These are phyloP conservation scores for Populus tremula DNA, from an alignment of 345 rosid genomes.

Conservation along the genomic window DNA sequence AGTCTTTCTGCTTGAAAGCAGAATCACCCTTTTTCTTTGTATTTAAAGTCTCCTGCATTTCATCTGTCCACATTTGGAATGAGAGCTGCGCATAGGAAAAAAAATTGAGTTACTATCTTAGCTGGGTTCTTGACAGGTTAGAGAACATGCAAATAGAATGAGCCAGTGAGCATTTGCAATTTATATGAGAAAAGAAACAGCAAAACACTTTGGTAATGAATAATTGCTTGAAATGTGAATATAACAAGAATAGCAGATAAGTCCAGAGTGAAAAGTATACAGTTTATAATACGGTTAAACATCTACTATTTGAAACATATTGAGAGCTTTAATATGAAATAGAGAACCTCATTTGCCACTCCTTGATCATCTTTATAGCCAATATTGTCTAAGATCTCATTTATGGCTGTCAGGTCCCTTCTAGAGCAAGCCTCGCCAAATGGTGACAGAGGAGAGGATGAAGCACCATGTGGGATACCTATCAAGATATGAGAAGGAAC, in stretches of 20 bases:
- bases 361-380: constrained; percentile 91
- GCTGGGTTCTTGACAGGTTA: background rate
- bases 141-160: background rate
- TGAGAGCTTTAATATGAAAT: background rate
- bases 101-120: background rate
- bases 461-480: constrained; percentile 69
- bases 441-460: constrained; percentile 55
- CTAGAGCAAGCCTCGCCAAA: constrained; percentile 96
- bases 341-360: constrained; percentile 72
- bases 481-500: constrained; percentile 84
- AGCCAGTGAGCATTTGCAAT: background rate
- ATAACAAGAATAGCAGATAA: background rate
- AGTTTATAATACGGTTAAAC: background rate
- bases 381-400: constrained; percentile 64
- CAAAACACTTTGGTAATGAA: background rate
- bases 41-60: constrained; percentile 83
- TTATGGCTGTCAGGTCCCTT: constrained; percentile 77
- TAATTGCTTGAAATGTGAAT: background rate
- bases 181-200: background rate
- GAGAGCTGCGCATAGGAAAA: constrained; percentile 58
- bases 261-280: background rate
- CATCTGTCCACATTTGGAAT: constrained; percentile 97
- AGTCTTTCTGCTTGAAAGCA: constrained; percentile 78
- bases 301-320: background rate
- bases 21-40: constrained; percentile 88